Evolutionary conservation across 2,329 filamentous ascomycete genomes (phyloP).

Genomic region (Apiospora aurea): DNA sequence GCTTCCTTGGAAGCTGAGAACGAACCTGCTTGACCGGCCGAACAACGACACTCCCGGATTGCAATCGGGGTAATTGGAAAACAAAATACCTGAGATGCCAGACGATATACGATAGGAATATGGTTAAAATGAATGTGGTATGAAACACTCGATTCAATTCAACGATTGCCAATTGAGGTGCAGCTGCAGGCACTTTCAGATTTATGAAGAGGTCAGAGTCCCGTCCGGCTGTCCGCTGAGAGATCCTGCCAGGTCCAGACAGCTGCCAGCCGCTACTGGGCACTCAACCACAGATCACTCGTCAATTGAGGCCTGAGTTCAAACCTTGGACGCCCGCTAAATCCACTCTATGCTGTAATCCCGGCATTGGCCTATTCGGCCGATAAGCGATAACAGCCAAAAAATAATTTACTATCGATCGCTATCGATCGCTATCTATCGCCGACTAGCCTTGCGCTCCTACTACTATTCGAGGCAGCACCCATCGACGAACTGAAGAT

Average conservation of each 20-base stretch:
- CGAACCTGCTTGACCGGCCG: background rate
- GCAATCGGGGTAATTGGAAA: background rate
- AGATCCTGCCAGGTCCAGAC: background rate
- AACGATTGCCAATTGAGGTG: background rate
- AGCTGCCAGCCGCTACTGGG: background rate
- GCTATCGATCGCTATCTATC: no score
- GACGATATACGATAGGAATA: background rate
- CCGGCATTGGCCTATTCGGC: background rate
- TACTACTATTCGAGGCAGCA: background rate
- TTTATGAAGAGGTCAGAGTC: background rate
- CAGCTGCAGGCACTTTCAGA: background rate
- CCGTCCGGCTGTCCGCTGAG: background rate
- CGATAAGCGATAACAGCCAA: constrained; percentile 7
- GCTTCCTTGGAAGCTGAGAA: constrained; percentile 17
- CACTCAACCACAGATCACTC: background rate
- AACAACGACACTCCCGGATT: background rate
- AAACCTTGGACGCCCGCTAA: background rate
- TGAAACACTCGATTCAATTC: background rate
- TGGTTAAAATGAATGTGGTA: background rate
- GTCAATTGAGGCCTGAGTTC: background rate
- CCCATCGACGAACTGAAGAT: constrained; percentile 32
- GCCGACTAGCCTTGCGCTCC: constrained; percentile 5
- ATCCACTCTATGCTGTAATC: background rate
- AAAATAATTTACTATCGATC: constrained; percentile 8
- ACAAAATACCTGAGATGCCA: background rate